Base-by-base conservation (phyloP, 768 basidiomycete species). In the Hericium rajendrae region DNA sequence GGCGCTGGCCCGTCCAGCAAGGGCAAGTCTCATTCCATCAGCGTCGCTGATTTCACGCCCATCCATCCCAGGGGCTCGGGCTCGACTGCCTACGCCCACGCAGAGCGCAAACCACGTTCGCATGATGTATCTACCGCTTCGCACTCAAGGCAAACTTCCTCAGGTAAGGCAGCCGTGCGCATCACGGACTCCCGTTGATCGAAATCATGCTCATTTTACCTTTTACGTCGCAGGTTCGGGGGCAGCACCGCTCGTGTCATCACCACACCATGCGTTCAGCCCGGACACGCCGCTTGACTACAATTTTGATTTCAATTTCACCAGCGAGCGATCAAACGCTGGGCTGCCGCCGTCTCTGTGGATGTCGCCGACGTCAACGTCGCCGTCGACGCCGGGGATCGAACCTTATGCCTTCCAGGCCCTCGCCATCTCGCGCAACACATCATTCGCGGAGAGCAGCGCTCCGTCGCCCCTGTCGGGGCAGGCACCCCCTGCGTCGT, bases 311-410 rank as follows among this genome's bases (percentile, higher is more conserved):
- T 53, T 57, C 20, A 62, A 65, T 39, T 59, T 66, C 55, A 64
- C 74, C 62, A 68, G 72, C 66, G 81, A 84, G 64, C 81, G 78
- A 64, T 76, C 78, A 50, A 72, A 74, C 59, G 64, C 75, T 38
- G 78, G 80, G 56, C 72, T 90, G 48, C 85, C 84, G 50, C 87
- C 89, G 3, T 88, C 88, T 41, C 71, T 91, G 41, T 91, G 88
- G 89, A 91, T 91, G 89, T 89, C 89, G 12, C 79, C 88, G 50
- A 72, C 81, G 5, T 78, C 78, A 41, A 68, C 80, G 9, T 69
- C 78, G 13, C 72, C 78, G 4, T 67, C 76, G 20, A 73, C 78
- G 28, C 72, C 78, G 6, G 67, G 60, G 66, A 20, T 68, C 64
- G 51, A 67, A 62, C 20, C 66, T 65, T 55, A 70, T 67, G n/a